phyloP scores from a whole-genome alignment of 129 eudicot species.

The Erigeron canadensis region DNA sequence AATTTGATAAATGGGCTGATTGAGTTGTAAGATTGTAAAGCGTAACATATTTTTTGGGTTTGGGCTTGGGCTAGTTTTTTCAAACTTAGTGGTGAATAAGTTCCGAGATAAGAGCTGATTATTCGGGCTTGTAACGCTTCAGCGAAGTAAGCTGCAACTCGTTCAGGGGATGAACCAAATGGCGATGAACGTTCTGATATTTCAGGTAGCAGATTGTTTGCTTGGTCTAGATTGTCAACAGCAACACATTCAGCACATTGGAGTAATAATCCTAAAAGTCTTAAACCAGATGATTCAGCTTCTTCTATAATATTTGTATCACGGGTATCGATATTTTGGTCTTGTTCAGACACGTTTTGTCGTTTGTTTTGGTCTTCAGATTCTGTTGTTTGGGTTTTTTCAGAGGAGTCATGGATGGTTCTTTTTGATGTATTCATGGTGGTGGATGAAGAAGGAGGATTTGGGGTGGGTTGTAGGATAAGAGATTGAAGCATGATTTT shows the following conservation, averaged over 20 bases:
- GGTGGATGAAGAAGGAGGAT: conserved; percentile 25
- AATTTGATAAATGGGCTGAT: conserved; percentile 70
- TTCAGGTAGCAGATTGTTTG: conserved; percentile 59
- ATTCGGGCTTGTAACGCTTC: conserved; percentile 72
- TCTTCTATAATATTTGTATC: conserved; percentile 18
- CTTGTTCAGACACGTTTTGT: conserved; percentile 25
- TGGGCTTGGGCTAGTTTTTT: conserved; percentile 37
- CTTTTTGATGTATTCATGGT: conserved; percentile 31
- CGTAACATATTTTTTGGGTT: conserved; percentile 47
- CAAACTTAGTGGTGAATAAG: conserved; percentile 49
- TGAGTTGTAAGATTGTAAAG: conserved; percentile 73
- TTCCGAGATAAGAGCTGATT: conserved; percentile 55
- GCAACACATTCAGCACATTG: conserved; percentile 94
- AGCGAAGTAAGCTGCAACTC: conserved; percentile 89
- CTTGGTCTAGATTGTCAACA: conserved; percentile 62
- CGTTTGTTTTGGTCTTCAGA: conserved; percentile 19
- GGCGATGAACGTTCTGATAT: conserved; percentile 74
- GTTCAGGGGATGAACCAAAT: conserved; percentile 84
- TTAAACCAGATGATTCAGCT: conserved; percentile 57
- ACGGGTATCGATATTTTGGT: not conserved
- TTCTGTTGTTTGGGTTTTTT: conserved; percentile 12
- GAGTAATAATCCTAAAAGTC: conserved; percentile 60
- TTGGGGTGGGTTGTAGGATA: conserved; percentile 32
- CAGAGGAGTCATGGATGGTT: conserved; percentile 19
- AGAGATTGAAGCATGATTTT: conserved; percentile 63